A percentile compares a stretch with the other conserved stretches of the same genome.
Conservation (phyloP, 2,329 filamentous ascomycete species). For the Aspergillus pseudoterreus region DNA sequence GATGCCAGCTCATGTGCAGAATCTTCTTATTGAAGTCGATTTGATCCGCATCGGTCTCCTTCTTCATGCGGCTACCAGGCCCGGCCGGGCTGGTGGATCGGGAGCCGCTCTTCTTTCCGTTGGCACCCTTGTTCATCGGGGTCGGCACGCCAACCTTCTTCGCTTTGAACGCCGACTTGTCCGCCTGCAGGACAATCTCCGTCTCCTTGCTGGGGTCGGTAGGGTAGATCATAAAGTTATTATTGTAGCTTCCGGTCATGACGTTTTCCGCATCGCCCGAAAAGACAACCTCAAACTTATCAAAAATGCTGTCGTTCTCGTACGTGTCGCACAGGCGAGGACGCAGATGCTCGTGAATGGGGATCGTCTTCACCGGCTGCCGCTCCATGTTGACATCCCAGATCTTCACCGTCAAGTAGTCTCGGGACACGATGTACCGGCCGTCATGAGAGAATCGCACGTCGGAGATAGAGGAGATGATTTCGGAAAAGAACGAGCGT, state of each 20-base stretch:
- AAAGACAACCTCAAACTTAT: constrained; percentile 99
- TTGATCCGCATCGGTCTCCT: constrained; percentile 98
- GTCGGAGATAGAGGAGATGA: constrained; percentile 98
- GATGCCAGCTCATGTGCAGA: constrained; percentile 99
- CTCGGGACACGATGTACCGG: constrained; percentile 92
- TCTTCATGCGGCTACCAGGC: constrained; percentile 91
- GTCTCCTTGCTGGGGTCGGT: constrained; percentile 94
- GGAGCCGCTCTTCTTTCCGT: constrained; percentile 81
- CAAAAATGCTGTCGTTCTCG: constrained; percentile 98
- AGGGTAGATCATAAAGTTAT: constrained; percentile 99
- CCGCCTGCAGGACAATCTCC: constrained; percentile 93
- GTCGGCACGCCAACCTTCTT: constrained; percentile 99
- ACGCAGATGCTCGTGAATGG: constrained; percentile 94
- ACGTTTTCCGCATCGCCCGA: constrained; percentile 98
- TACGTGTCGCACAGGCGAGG: constrained; percentile 96
- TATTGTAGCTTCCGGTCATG: constrained; percentile 99
- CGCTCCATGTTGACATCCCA: constrained; percentile 99
- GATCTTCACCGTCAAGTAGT: constrained; percentile 98
- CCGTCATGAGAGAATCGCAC: constrained; percentile 96
- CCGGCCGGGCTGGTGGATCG: constrained; percentile 84
- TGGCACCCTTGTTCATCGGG: constrained; percentile 75
- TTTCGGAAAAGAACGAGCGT: constrained; percentile 99
- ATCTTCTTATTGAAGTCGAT: constrained; percentile 99
- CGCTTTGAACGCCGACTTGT: constrained; percentile 98
- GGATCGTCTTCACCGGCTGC: constrained; percentile 95